phyloP scores from a whole-genome alignment of 192 early-diverging fungal genomes.

The Coemansia sp. region DNA sequence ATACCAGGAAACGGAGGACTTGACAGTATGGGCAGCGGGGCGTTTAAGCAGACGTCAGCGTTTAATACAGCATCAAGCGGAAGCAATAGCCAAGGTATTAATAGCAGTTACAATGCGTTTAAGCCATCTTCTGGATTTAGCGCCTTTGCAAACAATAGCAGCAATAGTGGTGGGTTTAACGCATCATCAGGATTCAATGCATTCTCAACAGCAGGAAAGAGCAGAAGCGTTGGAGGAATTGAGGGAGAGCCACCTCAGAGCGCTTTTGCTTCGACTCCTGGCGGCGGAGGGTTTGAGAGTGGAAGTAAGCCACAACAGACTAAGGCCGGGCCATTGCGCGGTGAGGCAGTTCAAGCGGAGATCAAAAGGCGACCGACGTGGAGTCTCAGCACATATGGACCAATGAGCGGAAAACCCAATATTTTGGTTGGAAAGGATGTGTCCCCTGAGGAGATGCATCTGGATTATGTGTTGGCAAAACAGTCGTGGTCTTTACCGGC shows the following conservation, averaged over 20 bases:
- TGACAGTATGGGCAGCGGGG: background rate
- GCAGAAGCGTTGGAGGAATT: too few relatives aligned
- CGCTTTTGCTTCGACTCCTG: too few relatives aligned
- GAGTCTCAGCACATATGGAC: constrained; percentile 59
- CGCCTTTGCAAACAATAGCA: background rate
- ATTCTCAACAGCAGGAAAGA: too few relatives aligned
- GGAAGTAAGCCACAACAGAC: background rate
- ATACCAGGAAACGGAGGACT: background rate
- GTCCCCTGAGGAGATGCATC: constrained; percentile 63
- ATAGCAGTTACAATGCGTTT: background rate
- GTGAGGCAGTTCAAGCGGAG: constrained; percentile 43
- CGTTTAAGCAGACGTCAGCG: background rate
- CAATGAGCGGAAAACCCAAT: constrained; percentile 60
- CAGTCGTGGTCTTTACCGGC: background rate
- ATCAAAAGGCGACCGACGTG: constrained; percentile 55
- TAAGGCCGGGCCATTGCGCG: constrained; percentile 24
- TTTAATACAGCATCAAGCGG: background rate
- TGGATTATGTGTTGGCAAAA: constrained; percentile 48
- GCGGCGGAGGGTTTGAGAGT: too few relatives aligned
- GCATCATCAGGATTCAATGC: too few relatives aligned
- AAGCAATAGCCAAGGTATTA: background rate
- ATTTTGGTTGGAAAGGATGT: constrained; percentile 60
- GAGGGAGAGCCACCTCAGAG: too few relatives aligned
- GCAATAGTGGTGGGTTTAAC: background rate
- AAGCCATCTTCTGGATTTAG: background rate